These are phyloP conservation scores for Pelargonium cotyledonis DNA, from an alignment of 441 rosid species.

Conservation along the genomic window DNA sequence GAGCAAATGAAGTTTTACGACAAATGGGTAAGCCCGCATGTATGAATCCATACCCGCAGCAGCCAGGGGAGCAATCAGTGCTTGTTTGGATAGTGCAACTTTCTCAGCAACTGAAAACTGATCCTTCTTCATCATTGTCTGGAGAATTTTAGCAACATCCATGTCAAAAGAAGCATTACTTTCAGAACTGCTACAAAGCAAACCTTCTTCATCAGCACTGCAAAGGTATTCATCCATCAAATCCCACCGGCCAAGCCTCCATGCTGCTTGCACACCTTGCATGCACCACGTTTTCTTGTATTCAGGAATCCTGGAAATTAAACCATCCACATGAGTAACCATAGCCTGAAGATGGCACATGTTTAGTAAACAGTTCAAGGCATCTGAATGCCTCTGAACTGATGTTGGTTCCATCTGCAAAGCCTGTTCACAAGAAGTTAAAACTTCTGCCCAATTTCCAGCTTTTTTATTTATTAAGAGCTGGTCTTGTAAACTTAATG, in stretches of 20 bases:
- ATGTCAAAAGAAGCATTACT: conserved; percentile 96
- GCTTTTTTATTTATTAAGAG: conserved; percentile 81
- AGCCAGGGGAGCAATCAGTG: conserved; percentile 96
- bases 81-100: conserved; percentile 84
- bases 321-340: conserved; percentile 96
- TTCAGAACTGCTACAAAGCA: conserved; percentile 85
- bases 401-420: conserved; percentile 96
- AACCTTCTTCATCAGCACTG: conserved; percentile 86
- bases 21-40: conserved; percentile 84
- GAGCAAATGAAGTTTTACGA: conserved; percentile 89
- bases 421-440: conserved; percentile 95
- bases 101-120: conserved; percentile 72
- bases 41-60: conserved; percentile 99
- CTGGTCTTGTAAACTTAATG: conserved; percentile 82
- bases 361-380: conserved; percentile 87
- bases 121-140: conserved; percentile 93
- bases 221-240: conserved; percentile 95
- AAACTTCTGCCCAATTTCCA: conserved; percentile 98
- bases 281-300: conserved; percentile 98
- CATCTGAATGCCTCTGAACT: conserved; percentile 93
- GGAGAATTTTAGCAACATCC: conserved; percentile 94
- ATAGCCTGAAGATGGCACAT: conserved; percentile 99
- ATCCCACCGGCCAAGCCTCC: conserved; percentile 99
- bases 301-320: conserved; percentile 82
- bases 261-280: conserved; percentile 99